Evolutionary conservation across 495 filamentous ascomycete genomes (phyloP).

Genomic region (Schizothecium vesticola): DNA sequence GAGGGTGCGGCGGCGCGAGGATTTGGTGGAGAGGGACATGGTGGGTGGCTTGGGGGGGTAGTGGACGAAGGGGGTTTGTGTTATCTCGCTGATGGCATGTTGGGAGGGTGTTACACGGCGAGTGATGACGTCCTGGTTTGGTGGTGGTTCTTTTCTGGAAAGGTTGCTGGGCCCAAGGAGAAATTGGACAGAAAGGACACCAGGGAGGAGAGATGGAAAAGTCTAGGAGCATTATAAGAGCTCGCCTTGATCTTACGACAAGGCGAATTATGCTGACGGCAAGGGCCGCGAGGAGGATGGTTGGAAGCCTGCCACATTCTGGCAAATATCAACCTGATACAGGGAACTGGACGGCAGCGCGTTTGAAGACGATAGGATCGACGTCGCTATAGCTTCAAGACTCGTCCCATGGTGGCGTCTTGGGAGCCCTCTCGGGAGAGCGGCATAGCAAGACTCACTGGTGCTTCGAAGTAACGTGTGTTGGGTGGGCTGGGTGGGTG

Average conservation of each 20-base stretch:
- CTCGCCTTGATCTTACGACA: neutral
- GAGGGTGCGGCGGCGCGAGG: conserved; percentile 10
- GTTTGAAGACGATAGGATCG: conserved; percentile 13
- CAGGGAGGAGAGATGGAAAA: neutral
- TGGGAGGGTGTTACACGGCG: neutral
- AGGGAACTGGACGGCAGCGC: conserved; percentile 8
- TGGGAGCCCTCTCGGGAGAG: neutral
- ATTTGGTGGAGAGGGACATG: neutral
- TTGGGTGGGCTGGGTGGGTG: neutral
- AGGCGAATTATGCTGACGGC: neutral
- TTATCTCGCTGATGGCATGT: neutral
- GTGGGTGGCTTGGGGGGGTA: neutral
- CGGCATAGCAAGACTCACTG: neutral
- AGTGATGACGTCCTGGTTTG: neutral
- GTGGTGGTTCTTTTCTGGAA: neutral
- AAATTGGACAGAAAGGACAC: neutral
- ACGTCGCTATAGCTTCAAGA: conserved; percentile 7
- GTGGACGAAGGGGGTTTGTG: no score
- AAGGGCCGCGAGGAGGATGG: neutral
- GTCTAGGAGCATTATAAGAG: neutral
- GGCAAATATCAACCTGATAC: conserved; percentile 30
- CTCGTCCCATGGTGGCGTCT: neutral
- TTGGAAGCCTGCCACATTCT: conserved; percentile 17
- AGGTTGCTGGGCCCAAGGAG: neutral
- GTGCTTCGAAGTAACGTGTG: neutral